A percentile compares a stretch with the other conserved stretches of the same genome.
Evolutionary conservation across 495 filamentous ascomycete species (phyloP).

Genomic region (Cudoniella acicularis): DNA sequence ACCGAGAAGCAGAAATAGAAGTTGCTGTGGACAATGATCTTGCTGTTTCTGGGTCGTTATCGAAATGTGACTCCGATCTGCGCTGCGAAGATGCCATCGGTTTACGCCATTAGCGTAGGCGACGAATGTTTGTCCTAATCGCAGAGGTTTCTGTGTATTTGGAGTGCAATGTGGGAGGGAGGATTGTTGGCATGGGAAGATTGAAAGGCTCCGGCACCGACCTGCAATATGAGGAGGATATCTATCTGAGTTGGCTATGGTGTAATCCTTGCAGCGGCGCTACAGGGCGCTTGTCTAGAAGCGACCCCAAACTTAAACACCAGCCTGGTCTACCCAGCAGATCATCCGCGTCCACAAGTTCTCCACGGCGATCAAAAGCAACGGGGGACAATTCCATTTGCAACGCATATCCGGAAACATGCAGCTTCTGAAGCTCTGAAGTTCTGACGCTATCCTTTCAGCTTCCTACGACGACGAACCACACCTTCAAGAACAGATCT

Average conservation of each 20-base stretch:
- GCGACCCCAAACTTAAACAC: too few relatives aligned
- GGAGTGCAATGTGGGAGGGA: background rate
- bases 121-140: background rate
- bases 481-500: too few relatives aligned
- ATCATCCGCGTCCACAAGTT: too few relatives aligned
- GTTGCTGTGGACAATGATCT: constrained; percentile 4
- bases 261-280: background rate
- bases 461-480: too few relatives aligned
- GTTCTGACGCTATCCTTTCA: too few relatives aligned
- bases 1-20: constrained; percentile 8
- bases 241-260: background rate
- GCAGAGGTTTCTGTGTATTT: background rate
- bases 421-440: too few relatives aligned
- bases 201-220: background rate
- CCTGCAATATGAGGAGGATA: background rate
- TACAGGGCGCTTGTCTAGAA: background rate
- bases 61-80: constrained; percentile 3
- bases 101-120: constrained; percentile 7
- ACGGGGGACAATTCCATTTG: too few relatives aligned
- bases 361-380: too few relatives aligned
- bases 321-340: too few relatives aligned
- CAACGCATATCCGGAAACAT: too few relatives aligned
- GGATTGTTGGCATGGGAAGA: background rate
- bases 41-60: constrained; percentile 7
- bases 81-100: constrained; percentile 9